phyloP scores from a whole-genome alignment of 2,329 filamentous ascomycete species.

The Venturia oleaginea region DNA sequence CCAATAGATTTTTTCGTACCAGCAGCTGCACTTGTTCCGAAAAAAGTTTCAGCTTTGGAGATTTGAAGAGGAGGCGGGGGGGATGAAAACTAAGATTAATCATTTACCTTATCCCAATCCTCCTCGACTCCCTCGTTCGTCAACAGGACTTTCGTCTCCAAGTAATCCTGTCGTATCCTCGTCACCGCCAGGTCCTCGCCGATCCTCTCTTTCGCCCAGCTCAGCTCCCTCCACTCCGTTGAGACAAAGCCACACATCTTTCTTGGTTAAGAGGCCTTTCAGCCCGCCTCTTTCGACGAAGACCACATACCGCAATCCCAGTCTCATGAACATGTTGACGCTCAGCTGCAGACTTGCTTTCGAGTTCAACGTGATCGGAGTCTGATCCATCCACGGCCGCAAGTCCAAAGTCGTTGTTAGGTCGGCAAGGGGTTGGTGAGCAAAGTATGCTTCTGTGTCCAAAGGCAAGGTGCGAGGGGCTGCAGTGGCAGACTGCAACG shows the following conservation, averaged over 20 bases:
- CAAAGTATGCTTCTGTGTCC: constrained; percentile 75
- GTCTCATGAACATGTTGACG: constrained; percentile 86
- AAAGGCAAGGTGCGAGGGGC: constrained; percentile 51
- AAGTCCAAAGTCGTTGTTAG: constrained; percentile 73
- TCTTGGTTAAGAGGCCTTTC: constrained; percentile 86
- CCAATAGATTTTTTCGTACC: background rate
- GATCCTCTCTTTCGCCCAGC: constrained; percentile 6
- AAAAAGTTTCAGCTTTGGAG: background rate
- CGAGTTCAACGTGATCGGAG: constrained; percentile 79
- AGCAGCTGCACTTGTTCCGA: background rate
- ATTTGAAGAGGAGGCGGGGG: background rate
- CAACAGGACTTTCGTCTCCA: background rate
- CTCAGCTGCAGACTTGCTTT: constrained; percentile 73
- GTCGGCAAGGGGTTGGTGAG: constrained; percentile 72
- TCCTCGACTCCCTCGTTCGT: background rate
- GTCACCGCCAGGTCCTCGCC: background rate
- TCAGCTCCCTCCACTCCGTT: constrained; percentile 41
- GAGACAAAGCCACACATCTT: constrained; percentile 91
- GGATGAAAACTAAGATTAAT: background rate
- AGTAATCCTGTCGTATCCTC: constrained; percentile 1
- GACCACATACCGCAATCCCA: constrained; percentile 82
- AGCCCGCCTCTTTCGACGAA: constrained; percentile 76
- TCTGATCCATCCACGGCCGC: constrained; percentile 97
- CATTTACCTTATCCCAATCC: background rate
- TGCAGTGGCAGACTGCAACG: constrained; percentile 55